Conservation (phyloP, 2,329 filamentous ascomycete genomes). For the Septoria linicola region DNA sequence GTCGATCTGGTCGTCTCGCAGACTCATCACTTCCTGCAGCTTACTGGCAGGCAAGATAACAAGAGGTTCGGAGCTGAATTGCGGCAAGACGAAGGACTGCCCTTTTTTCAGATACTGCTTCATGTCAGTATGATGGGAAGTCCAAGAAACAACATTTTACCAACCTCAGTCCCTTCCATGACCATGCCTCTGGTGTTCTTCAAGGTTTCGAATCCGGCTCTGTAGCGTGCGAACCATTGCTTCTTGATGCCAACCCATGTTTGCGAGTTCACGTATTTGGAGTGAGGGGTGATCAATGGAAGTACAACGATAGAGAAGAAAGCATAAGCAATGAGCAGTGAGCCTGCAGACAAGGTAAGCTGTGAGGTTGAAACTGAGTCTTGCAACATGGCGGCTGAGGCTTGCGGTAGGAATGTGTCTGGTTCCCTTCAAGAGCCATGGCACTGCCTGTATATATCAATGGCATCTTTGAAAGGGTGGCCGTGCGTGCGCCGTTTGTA, state of each 20-base stretch:
- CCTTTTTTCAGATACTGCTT: slow-evolving; percentile 19
- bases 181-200: slow-evolving; percentile 22
- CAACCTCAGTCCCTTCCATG: slow-evolving; percentile 21
- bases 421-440: background rate
- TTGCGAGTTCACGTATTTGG: slow-evolving; percentile 17
- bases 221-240: slow-evolving; percentile 18
- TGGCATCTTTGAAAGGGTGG: background rate
- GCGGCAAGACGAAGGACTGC: slow-evolving; percentile 26
- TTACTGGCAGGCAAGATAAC: slow-evolving; percentile 25
- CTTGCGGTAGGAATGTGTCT: background rate
- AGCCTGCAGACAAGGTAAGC: slow-evolving; percentile 16
- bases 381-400: slow-evolving; percentile 12
- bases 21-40: slow-evolving; percentile 23
- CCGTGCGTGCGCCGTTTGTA: background rate
- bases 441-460: slow-evolving; percentile 7
- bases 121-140: background rate
- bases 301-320: slow-evolving; percentile 16
- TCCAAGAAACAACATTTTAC: background rate
- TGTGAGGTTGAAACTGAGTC: slow-evolving; percentile 9
- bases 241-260: slow-evolving; percentile 24
- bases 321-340: slow-evolving; percentile 12
- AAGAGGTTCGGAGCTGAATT: slow-evolving; percentile 24
- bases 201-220: slow-evolving; percentile 20
- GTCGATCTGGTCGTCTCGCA: slow-evolving; percentile 25
- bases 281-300: slow-evolving; percentile 15